A percentile compares a stretch with the other conserved stretches of the same genome.
phyloP scores from a whole-genome alignment of 1,284 basidiomycete genomes.

The Trametes hirsuta region DNA sequence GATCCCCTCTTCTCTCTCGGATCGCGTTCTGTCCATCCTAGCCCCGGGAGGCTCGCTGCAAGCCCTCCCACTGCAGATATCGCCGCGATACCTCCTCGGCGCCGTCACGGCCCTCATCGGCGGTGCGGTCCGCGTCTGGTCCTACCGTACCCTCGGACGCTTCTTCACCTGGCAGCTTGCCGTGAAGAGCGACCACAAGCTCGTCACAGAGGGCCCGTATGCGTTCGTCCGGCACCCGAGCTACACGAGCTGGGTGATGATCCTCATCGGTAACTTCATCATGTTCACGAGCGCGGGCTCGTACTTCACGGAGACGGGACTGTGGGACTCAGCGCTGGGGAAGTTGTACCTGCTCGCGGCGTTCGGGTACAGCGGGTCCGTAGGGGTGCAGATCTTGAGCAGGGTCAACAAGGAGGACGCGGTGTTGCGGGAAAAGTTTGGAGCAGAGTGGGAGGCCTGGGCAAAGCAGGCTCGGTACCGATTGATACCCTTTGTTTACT shows the following conservation, averaged over 20 bases:
- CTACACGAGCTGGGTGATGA: conserved; percentile 11
- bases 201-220: conserved; percentile 14
- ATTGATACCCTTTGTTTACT: conserved; percentile 14
- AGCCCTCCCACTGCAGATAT: neutral
- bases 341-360: neutral
- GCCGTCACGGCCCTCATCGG: neutral
- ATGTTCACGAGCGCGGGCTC: neutral
- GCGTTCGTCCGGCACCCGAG: conserved; percentile 15
- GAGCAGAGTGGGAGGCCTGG: conserved; percentile 20
- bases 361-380: neutral
- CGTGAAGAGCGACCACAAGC: conserved; percentile 11
- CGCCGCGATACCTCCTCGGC: neutral
- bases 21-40: neutral
- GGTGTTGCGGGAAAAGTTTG: conserved; percentile 15
- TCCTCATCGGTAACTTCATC: conserved; percentile 4
- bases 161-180: conserved; percentile 14
- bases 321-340: neutral
- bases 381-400: neutral
- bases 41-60: neutral
- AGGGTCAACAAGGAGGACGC: conserved; percentile 11
- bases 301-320: neutral
- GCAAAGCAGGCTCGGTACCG: conserved; percentile 17
- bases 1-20: neutral
- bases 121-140: neutral
- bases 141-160: conserved; percentile 13